Evolutionary conservation across 768 basidiomycete genomes (phyloP), one percentile per base, ranked within the genome.

Genomic region (Pleurotus tuoliensis): DNA sequence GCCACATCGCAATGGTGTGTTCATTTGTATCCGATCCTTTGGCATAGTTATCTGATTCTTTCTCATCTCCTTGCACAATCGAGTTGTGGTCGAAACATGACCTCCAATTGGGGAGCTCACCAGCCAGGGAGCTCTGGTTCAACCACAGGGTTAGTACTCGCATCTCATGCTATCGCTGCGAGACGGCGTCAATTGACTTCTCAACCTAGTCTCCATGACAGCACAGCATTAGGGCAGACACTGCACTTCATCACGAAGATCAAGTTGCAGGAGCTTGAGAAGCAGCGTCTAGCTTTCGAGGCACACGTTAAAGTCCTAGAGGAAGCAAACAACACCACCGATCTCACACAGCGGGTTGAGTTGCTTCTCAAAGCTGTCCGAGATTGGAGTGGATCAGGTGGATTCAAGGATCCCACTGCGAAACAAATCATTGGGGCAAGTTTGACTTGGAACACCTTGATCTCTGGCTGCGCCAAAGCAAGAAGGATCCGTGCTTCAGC

Each of bases 191-290:
- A 24, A 9, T 30, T 30, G 30, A 30, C 30, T 7, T 30, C 30
- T 30, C 30, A 11, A 30, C 30, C 30, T 30, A 43, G 41, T 6
- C 20, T 43, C n/a, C 41, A 43, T 8, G 20, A 43, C 16, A 43
- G 20, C 20, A n/a, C 47, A 9, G 47, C 72, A 20, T 73, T 75
- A 52, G 65, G 69, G 20, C 68, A 75, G 54, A 72, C 75, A 4
- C 68, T 76, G 11, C 73, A 75, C 48, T 76, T 74, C 56, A 76
- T 76, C 62, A 77, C 77, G 4, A 64, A 68, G 7, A 68, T 73
- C 59, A 78, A 79, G 59, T 69, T 77, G n/a, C 66, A 74, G 47
- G 75, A 77, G 54, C 63, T 77, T 38, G 73, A 75, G 55, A 75
- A 73, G 57, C 76, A 73, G 52, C 69, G 71, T 7, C 47, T 66